Base-by-base conservation (phyloP, 768 basidiomycete genomes). In the Rhodosporidiobolus sp. region DNA sequence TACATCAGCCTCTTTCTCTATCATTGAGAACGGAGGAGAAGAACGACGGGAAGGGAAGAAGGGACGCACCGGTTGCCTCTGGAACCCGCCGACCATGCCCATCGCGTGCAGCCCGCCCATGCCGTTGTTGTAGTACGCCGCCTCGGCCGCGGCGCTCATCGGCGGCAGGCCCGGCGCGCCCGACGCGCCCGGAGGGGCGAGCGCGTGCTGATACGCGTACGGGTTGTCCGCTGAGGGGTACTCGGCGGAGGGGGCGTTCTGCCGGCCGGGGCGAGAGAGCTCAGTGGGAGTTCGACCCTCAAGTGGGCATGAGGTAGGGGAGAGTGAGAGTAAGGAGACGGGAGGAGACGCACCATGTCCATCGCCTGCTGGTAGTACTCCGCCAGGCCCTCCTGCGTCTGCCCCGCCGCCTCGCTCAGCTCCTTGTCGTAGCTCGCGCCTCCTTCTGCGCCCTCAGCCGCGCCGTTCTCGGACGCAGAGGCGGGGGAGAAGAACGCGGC, bases 51-150 rank as follows among this genome's bases (percentile, higher is more conserved):
- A n/a, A 16, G 45, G 38, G 26, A 11, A 6, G 12, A 53, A 70
- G 14, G 38, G 11, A 46, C 81, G 76, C 79, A 92, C 91, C 30
- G 90, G 89, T 78, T 91, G 89, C n/a, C 86, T 86, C 26, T 69
- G 26, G 63, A 67, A 77, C 22, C 35, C 30, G 48, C 78, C 70
- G 70, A 76, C 61, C 16, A 28, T 66, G 35, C 35, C 38, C 28
- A 35, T n/a, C n/a, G 52, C 38, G 49, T 32, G 61, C 67, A 65
- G 28, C 46, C 26, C 61, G 30, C 63, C 76, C 78, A 81, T 80
- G 49, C 72, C 79, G 22, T 72, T 66, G 52, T 72, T 73, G 62
- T 77, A 72, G 46, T 67, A 69, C 12, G 68, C 74, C 20, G 72
- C 72, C 45, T 76, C 76, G 5, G 70, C 70, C 11, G 71, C 71